phyloP scores from a whole-genome alignment of 2,329 filamentous ascomycete species.

The Davidsoniella eucalypti region DNA sequence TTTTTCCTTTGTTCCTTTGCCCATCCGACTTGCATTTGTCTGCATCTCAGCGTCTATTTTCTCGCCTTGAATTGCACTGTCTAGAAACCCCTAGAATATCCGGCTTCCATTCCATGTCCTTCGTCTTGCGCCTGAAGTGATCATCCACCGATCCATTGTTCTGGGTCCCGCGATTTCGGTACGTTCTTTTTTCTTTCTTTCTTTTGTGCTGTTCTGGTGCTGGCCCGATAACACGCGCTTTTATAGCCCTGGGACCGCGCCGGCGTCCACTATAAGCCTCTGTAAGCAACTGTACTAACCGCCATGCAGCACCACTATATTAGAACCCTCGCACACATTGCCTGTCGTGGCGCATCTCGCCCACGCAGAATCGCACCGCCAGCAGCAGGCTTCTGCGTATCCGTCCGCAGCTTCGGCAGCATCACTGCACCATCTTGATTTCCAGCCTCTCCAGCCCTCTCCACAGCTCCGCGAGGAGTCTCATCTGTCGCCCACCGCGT shows the following conservation, averaged over 20 bases:
- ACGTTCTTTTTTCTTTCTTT: background rate
- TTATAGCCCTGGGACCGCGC: background rate
- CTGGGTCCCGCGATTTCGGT: constrained; percentile 1
- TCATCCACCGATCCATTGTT: background rate
- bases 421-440: background rate
- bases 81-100: no score
- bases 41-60: no score
- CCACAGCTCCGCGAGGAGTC: constrained; percentile 29
- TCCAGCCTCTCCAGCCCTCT: constrained; percentile 31
- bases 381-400: constrained; percentile 9
- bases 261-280: background rate
- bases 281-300: background rate
- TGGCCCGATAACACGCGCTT: background rate
- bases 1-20: background rate
- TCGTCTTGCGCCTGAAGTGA: no score
- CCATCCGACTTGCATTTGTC: background rate
- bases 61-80: no score
- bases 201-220: background rate
- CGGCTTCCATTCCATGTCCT: no score
- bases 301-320: no score
- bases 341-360: constrained; percentile 12
- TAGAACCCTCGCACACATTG: background rate
- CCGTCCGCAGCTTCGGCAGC: background rate
- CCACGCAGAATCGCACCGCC: constrained; percentile 7
- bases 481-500: constrained; percentile 32